Evolutionary conservation across 208 protist genomes (phyloP).

Genomic region (Acanthamoeba quina): DNA sequence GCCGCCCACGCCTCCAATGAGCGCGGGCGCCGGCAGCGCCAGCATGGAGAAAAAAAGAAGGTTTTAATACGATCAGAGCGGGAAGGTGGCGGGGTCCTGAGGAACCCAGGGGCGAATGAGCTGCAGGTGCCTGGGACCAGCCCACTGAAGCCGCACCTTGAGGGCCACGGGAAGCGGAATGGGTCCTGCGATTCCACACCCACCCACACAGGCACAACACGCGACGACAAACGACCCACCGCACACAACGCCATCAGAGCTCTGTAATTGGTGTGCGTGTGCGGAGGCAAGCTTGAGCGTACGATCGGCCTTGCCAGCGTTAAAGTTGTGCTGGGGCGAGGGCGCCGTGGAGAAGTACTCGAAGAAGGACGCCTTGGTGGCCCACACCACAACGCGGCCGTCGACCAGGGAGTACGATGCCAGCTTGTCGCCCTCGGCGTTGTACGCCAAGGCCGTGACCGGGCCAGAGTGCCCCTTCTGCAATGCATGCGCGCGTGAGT

Average conservation of each 20-base stretch:
- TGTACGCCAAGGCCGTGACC: slow-evolving; percentile 81
- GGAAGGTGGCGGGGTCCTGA: background rate
- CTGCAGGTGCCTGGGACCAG: background rate
- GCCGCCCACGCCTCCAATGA: no score
- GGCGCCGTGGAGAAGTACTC: slow-evolving; percentile 30
- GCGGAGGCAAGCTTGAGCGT: background rate
- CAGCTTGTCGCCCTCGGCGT: slow-evolving; percentile 79
- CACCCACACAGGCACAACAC: no score
- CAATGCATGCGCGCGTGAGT: background rate
- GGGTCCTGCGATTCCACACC: background rate
- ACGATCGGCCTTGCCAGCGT: slow-evolving; percentile 10
- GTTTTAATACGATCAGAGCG: background rate
- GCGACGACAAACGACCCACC: no score
- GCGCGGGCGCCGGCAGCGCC: no score
- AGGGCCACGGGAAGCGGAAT: background rate
- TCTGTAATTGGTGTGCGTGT: no score
- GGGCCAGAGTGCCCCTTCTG: slow-evolving; percentile 71
- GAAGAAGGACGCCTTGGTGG: slow-evolving; percentile 82
- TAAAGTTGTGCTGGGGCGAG: background rate
- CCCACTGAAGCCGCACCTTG: background rate
- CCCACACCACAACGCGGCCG: slow-evolving; percentile 81
- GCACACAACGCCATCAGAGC: no score
- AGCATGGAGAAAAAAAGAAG: no score
- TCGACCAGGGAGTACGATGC: slow-evolving; percentile 82
- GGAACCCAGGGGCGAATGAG: background rate